Percentiles rank a stretch among this genome's conserved stretches.
phyloP scores from a whole-genome alignment of 192 early-diverging fungal species.

The Linnemannia elongata region DNA sequence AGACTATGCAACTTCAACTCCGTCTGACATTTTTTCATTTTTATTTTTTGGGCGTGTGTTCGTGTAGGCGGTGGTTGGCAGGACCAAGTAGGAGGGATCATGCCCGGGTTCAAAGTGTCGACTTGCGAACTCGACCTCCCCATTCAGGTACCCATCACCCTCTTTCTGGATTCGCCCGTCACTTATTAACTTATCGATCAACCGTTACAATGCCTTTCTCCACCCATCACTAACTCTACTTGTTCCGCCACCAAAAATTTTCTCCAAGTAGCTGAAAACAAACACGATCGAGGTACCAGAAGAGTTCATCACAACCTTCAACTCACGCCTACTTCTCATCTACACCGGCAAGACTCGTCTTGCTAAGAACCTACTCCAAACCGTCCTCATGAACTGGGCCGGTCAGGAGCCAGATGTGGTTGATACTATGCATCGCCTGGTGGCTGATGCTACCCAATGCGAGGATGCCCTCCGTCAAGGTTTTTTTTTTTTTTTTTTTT shows the following conservation, averaged over 20 bases:
- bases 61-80: constrained; percentile 53
- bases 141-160: constrained; percentile 31
- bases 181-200: too few relatives aligned
- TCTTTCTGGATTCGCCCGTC: neutral
- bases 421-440: constrained; percentile 42
- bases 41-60: neutral
- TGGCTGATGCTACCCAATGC: constrained; percentile 23
- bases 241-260: neutral
- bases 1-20: neutral
- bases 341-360: constrained; percentile 51
- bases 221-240: neutral
- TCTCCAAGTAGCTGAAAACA: constrained; percentile 14
- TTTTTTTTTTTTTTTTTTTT: neutral
- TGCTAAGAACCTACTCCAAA: constrained; percentile 49
- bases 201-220: neutral
- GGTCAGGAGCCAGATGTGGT: constrained; percentile 29
- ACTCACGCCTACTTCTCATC: constrained; percentile 37
- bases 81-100: constrained; percentile 46
- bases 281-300: constrained; percentile 18
- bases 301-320: constrained; percentile 11
- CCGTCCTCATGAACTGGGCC: constrained; percentile 47
- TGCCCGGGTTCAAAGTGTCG: constrained; percentile 41
- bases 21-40: neutral
- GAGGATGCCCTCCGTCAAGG: constrained; percentile 35
- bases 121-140: constrained; percentile 32